Evolutionary conservation across 2,329 filamentous ascomycete genomes (phyloP).

Genomic region (Colletotrichum australisinense): DNA sequence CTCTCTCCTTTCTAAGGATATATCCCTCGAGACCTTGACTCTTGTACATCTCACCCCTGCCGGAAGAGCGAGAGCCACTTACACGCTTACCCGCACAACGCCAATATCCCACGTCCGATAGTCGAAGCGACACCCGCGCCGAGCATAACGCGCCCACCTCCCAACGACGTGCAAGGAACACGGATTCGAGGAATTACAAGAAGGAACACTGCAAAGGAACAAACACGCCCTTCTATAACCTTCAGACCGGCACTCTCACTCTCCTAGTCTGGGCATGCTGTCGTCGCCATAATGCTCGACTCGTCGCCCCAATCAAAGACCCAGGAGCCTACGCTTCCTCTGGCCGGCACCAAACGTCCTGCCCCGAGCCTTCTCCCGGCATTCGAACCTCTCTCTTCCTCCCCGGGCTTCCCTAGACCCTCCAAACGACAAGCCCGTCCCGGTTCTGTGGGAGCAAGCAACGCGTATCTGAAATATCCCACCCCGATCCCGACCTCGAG

Average conservation of each 20-base stretch:
- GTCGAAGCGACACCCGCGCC: constrained; percentile 14
- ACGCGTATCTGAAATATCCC: constrained; percentile 79
- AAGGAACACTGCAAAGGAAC: neutral
- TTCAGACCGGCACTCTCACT: neutral
- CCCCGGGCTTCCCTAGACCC: constrained; percentile 76
- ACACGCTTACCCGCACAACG: constrained; percentile 31
- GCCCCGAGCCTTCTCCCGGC: constrained; percentile 79
- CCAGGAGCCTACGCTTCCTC: constrained; percentile 48
- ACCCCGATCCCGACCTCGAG: constrained; percentile 95
- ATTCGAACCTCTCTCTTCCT: constrained; percentile 84
- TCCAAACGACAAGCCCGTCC: constrained; percentile 72
- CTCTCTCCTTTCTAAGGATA: neutral
- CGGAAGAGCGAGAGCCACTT: constrained; percentile 21
- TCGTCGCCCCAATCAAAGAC: constrained; percentile 51
- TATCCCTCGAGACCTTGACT: neutral
- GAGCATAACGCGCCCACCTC: constrained; percentile 24
- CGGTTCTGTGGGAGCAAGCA: constrained; percentile 48
- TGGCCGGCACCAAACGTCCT: constrained; percentile 67
- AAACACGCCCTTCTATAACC: neutral
- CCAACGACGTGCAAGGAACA: constrained; percentile 25
- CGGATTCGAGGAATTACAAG: neutral
- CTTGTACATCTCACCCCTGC: constrained; percentile 6
- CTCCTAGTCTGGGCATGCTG: constrained; percentile 27
- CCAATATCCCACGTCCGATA: constrained; percentile 34
- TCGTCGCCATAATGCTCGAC: constrained; percentile 48